phyloP scores from a whole-genome alignment of 225 moss, liverwort and hornwort species.

The Polytrichum formosum region DNA sequence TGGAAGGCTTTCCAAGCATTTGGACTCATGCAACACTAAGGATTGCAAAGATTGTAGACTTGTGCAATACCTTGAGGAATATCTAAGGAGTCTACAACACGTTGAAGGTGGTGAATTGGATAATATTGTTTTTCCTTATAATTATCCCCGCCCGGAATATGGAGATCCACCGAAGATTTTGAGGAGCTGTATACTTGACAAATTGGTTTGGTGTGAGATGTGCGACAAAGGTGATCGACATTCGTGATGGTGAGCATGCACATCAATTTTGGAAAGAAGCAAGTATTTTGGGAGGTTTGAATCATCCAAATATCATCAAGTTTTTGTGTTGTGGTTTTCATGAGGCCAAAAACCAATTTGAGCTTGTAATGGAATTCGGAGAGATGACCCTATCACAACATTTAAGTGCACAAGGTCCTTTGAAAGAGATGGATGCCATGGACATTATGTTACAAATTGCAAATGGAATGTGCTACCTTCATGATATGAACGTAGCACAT shows the following conservation, averaged over 20 bases:
- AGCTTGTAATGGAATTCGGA: background rate
- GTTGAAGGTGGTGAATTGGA: background rate
- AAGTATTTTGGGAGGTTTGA: background rate
- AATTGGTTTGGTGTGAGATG: background rate
- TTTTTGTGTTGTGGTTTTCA: background rate
- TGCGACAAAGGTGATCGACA: background rate
- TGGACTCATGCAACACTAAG: background rate
- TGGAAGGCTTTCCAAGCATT: background rate
- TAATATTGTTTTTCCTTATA: background rate
- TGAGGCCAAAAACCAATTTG: background rate
- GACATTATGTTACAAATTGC: slow-evolving; percentile 4
- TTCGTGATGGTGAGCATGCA: no score
- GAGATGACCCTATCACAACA: background rate
- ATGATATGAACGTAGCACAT: slow-evolving; percentile 7
- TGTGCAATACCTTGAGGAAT: background rate
- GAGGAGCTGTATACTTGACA: background rate
- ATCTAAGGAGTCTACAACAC: background rate
- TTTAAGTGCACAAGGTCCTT: background rate
- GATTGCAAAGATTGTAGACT: background rate
- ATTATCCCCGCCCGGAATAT: background rate
- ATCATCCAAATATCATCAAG: background rate
- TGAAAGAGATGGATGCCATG: background rate
- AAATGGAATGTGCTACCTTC: slow-evolving; percentile 9
- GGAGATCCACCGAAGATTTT: background rate
- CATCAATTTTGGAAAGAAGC: background rate